These are phyloP conservation scores for Colletotrichum euphorbiae DNA, from an alignment of 2,329 filamentous ascomycete species.

Conservation along the genomic window DNA sequence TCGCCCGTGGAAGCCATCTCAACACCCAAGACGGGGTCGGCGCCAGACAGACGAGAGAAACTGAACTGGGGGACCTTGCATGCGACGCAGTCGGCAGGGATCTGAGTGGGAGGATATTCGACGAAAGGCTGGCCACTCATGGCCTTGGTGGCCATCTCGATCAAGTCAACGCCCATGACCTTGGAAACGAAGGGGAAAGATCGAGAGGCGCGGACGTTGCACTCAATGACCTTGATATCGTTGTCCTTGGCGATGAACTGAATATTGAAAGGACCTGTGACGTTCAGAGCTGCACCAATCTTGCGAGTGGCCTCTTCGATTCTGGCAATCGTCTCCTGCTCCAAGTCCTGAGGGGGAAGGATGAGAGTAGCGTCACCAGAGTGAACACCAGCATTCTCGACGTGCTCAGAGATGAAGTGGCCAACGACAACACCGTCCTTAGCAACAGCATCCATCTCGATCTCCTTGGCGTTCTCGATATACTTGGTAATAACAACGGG, in stretches of 20 bases:
- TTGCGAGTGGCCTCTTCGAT: constrained; percentile 96
- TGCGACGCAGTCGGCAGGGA: constrained; percentile 87
- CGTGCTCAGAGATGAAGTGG: constrained; percentile 98
- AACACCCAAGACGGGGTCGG: constrained; percentile 95
- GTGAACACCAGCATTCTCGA: constrained; percentile 98
- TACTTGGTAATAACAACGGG: constrained; percentile 99
- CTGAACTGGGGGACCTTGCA: constrained; percentile 99
- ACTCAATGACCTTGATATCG: constrained; percentile 99
- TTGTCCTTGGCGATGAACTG: constrained; percentile 99
- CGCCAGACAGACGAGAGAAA: constrained; percentile 95
- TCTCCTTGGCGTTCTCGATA: constrained; percentile 99
- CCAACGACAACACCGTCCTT: constrained; percentile 89
- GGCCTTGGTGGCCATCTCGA: constrained; percentile 98
- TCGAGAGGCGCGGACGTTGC: constrained; percentile 94
- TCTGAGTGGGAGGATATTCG: constrained; percentile 82
- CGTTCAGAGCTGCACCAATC: constrained; percentile 92
- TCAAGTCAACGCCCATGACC: constrained; percentile 96
- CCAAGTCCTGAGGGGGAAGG: constrained; percentile 91
- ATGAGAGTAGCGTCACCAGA: constrained; percentile 98
- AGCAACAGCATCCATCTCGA: constrained; percentile 99
- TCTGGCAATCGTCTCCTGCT: constrained; percentile 85
- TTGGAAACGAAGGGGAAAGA: constrained; percentile 99
- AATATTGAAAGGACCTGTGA: constrained; percentile 98
- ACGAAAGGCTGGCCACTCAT: constrained; percentile 87
- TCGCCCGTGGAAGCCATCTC: constrained; percentile 99